Evolutionary conservation across 306 rosid species (phyloP), one percentile per base, ranked within the genome.

Genomic region (Rosa chinensis): DNA sequence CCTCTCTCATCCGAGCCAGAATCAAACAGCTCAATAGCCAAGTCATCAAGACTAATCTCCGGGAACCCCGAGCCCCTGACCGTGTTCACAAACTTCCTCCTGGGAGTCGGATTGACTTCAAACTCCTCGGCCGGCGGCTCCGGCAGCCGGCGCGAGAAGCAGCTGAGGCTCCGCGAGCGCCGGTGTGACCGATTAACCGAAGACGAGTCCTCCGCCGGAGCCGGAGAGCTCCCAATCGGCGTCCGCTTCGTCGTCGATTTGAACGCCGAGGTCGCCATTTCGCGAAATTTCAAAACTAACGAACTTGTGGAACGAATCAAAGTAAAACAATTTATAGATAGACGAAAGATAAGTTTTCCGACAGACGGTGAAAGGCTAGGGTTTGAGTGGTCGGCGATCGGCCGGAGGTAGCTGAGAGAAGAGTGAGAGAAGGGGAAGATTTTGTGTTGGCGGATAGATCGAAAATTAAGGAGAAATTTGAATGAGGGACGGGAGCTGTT

Each of bases 231-330:
- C 45, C 96, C 99, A 39, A 89, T 87, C 59, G 90, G 77, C 14
- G 86, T 85, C 71, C 99, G 86, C 80, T 86, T 96, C 66, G 99
- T 85, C 64, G 94, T 96, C 2, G 99, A 96, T 82, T 93, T 96
- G 94, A 96, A 96, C 44, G 99, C 98, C 17, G 99, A 88, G 11
- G 96, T 89, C 69, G 99, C 99, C 98, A 93, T 93, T 32, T 43
- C 49, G 13, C 6, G 42, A 21, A 40, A 37, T 35, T 37, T 7
- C 17, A 10, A 61, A 49, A 20, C 32, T 70, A 61, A 23, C 21
- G 4, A 32, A 25, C 3, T 45, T 14, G 20, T 47, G 14, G 66
- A 59, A 59, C 70, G 10, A 64, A 64, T 64, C 44, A 64, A 64
- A 35, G 44, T 7, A 14, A 14, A 43, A 35, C n/a, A 64, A 64